A percentile compares a stretch with the other conserved stretches of the same genome.
phyloP scores from a whole-genome alignment of 768 basidiomycete species.

The Lactarius indigo region DNA sequence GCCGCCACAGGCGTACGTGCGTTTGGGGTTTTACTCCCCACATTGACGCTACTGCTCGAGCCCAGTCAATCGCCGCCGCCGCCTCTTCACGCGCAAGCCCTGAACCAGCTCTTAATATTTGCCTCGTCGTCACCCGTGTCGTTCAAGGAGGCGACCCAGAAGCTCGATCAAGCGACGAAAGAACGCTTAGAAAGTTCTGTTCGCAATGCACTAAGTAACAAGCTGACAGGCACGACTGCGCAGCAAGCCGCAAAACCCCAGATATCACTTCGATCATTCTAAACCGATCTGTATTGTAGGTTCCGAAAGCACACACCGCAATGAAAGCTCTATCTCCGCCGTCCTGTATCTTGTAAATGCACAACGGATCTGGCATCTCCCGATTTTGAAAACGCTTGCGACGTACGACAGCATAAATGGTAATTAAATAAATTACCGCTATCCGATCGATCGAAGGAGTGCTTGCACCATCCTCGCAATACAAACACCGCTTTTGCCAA shows the following conservation, averaged over 20 bases:
- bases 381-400: constrained; percentile 3
- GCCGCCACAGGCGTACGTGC: constrained; percentile 17
- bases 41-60: constrained; percentile 25
- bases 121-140: constrained; percentile 25
- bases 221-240: neutral
- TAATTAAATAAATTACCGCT: neutral
- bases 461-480: neutral
- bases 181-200: constrained; percentile 24
- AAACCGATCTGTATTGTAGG: constrained; percentile 3
- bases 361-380: neutral
- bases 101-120: constrained; percentile 23
- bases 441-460: neutral
- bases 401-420: neutral
- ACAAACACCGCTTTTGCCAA: neutral
- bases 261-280: constrained; percentile 27
- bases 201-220: constrained; percentile 21
- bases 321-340: neutral
- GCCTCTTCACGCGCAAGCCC: constrained; percentile 24
- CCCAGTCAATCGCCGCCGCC: constrained; percentile 11
- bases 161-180: constrained; percentile 19
- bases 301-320: constrained; percentile 3
- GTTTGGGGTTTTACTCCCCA: constrained; percentile 23
- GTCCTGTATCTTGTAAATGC: constrained; percentile 1
- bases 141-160: constrained; percentile 25
- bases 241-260: constrained; percentile 22